Evolutionary conservation across 306 rosid species (phyloP).

Genomic region (Lithocarpus polystachyus): DNA sequence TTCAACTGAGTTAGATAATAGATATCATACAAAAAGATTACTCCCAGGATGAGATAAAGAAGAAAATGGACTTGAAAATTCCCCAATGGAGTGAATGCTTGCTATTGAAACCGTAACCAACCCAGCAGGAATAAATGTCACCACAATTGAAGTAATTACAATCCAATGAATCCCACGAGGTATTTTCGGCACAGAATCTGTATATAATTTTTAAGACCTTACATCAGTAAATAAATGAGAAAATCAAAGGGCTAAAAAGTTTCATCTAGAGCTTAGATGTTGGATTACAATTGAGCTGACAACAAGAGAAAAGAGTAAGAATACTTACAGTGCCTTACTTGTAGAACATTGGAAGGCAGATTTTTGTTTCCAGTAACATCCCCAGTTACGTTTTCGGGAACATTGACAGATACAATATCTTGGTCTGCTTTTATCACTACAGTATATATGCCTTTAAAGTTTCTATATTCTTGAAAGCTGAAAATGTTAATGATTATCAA

Average conservation of each 20-base stretch:
- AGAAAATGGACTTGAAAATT: constrained; percentile 45
- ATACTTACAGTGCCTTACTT: constrained; percentile 82
- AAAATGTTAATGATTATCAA: constrained; percentile 19
- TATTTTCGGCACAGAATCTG: constrained; percentile 65
- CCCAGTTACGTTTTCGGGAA: constrained; percentile 64
- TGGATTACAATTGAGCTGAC: constrained; percentile 1
- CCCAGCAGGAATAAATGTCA: constrained; percentile 61
- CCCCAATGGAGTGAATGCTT: constrained; percentile 64
- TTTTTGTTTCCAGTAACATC: constrained; percentile 89
- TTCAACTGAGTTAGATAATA: constrained; percentile 21
- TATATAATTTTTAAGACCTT: constrained; percentile 10
- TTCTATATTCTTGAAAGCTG: constrained; percentile 53
- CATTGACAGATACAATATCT: constrained; percentile 44
- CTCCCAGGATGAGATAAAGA: constrained; percentile 64
- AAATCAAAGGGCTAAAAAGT: background rate
- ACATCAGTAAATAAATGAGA: background rate
- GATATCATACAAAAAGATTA: constrained; percentile 65
- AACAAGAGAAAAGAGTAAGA: background rate
- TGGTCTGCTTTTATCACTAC: constrained; percentile 57
- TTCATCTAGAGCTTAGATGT: background rate
- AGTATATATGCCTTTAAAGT: constrained; percentile 46
- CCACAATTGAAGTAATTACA: constrained; percentile 51
- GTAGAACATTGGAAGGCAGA: constrained; percentile 80
- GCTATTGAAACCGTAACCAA: constrained; percentile 71
- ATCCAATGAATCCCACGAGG: constrained; percentile 48